Evolutionary conservation across 345 rosid species (phyloP), one percentile per base, ranked within the genome.

Genomic region (Gossypium mustelinum): DNA sequence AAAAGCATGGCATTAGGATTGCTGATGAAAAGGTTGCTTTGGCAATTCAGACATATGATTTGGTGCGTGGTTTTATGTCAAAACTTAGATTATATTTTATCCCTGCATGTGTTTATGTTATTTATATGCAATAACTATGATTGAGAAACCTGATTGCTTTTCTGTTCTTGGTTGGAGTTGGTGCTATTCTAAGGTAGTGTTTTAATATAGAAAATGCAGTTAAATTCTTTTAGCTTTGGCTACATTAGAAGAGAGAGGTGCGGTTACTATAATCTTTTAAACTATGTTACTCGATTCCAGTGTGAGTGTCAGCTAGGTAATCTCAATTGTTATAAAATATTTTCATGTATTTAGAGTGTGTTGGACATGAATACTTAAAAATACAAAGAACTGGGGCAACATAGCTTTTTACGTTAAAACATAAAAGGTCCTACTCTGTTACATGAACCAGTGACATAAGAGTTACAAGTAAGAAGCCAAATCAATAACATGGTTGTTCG

Each of bases 11-110:
- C 74, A 78, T 93, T 77, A 83, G 99, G 73, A 91, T 95, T 79
- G 99, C 98, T 3, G 98, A 95, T 80, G 99, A 95, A 84, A 95
- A 95, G 81, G 91, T 95, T 57, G 87, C 96, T 1, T 81, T 93
- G 85, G 97, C 98, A 83, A 79, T 82, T 74, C 99, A 95, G 72
- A 93, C 94, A 7, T 95, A 95, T 86, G 99, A 93, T 86, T 81
- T 95, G 91, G 99, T 93, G 87, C 48, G 79, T 75, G 12, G 44
- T 47, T 57, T 55, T 54, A 18, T 56, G 63, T 58, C 17, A 4
- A 25, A 44, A 2, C 11, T 58, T 24, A 14, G 39, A 24, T 24
- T 39, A 25, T 14, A 3, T 17, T 72, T 72, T 51, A 41, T 64
- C 34, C 3, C 1, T 45, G 20, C 20, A 67, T 55, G 24, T 47